Evolutionary conservation across 2,329 filamentous ascomycete genomes (phyloP), one percentile per base, ranked within the genome.

Genomic region (Fusarium sublunatum): DNA sequence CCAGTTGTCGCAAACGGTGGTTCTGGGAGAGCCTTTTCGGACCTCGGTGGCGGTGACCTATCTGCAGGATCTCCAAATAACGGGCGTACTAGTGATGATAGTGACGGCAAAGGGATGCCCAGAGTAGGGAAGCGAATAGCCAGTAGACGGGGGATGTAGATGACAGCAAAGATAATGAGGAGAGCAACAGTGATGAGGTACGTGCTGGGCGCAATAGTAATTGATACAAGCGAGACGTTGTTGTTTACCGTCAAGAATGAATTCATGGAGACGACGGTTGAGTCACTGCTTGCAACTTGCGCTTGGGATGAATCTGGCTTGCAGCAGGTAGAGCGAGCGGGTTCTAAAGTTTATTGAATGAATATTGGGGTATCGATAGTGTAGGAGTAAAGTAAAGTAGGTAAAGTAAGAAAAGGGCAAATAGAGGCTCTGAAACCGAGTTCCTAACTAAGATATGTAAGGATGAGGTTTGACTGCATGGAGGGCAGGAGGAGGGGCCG

Each of bases 171-270:
- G 71, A 82, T 76, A 65, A 86, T 76, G 45, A 78, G 70, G 28
- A 87, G 68, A 54, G 78, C 75, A 59, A 86, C 70, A 26, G 80
- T 79, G 58, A 82, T 82, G 67, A 87, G 76, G 72, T 83, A 87
- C 53, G 83, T 84, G 73, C 82, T 83, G 24, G 85, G 84, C 36
- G 84, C 83, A 73, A 87, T 82, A 69, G 78, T 82, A 70, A 88
- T 78, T 75, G 81, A 87, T 72, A 88, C 72, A 67, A 88, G 80
- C 55, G 84, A 84, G 72, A 87, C 80, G 81, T 86, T 83, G 75
- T 84, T 87, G 76, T 86, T 84, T 65, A 87, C 81, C 49, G 83
- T 84, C 67, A 88, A 76, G 73, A 87, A 78, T 57, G 85, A 84
- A 78, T 81, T 82, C 84, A 87, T 86, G 72, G 76, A 76, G 74